Evolutionary conservation across 768 basidiomycete genomes (phyloP).

Genomic region (Pulveroboletus ravenelii): DNA sequence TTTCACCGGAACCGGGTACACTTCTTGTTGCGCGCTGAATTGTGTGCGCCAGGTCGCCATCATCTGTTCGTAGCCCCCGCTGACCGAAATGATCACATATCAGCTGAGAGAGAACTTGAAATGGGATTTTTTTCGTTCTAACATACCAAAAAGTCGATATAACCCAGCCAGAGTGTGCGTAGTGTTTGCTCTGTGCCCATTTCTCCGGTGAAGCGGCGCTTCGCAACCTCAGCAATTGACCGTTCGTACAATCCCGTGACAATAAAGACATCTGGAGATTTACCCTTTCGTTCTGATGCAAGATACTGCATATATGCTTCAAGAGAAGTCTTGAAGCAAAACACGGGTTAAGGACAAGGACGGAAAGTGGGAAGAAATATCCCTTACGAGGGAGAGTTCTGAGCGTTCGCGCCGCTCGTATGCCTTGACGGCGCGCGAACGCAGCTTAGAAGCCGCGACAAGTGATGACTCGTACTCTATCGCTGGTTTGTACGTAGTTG

Average conservation of each 20-base stretch:
- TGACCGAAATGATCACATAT: background rate
- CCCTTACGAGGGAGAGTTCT: slow-evolving; percentile 57
- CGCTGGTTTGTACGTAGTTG: slow-evolving; percentile 68
- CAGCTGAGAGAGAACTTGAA: background rate
- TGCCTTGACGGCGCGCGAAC: slow-evolving; percentile 53
- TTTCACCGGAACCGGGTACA: slow-evolving; percentile 69
- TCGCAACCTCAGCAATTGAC: slow-evolving; percentile 69
- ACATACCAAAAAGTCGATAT: slow-evolving; percentile 65
- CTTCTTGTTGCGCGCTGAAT: slow-evolving; percentile 63
- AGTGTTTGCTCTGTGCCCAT: slow-evolving; percentile 53
- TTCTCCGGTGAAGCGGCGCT: slow-evolving; percentile 50
- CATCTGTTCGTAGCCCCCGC: slow-evolving; percentile 38
- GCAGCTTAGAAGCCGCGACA: slow-evolving; percentile 71
- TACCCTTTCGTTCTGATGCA: slow-evolving; percentile 55
- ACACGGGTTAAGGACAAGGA: slow-evolving; percentile 14
- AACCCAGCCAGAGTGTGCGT: slow-evolving; percentile 67
- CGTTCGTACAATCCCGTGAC: slow-evolving; percentile 65
- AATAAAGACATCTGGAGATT: slow-evolving; percentile 53
- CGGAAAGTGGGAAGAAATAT: background rate
- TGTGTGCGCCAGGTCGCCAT: slow-evolving; percentile 38
- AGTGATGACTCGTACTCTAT: slow-evolving; percentile 76
- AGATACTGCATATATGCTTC: slow-evolving; percentile 63
- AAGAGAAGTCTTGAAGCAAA: slow-evolving; percentile 36
- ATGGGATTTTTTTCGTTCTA: background rate
- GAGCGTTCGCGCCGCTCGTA: slow-evolving; percentile 60